Evolutionary conservation across 2,329 filamentous ascomycete genomes (phyloP), one percentile per base, ranked within the genome.

Genomic region (Beauveria rudraprayagi): DNA sequence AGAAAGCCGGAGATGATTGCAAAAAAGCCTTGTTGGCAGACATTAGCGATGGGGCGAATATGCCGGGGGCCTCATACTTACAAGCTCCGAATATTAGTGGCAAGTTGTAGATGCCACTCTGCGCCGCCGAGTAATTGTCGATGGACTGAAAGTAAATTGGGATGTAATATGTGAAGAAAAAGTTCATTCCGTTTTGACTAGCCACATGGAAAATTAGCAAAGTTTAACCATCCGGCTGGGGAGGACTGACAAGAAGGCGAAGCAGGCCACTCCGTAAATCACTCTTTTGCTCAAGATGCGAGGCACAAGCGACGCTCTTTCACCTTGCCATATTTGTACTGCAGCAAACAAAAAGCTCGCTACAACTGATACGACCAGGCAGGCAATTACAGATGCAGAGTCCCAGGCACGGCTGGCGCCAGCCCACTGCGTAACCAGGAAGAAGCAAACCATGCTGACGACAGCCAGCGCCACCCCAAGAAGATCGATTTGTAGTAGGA

Each of bases 351-450:
- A 60, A 16, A 67, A 60, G 11, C 72, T 10, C 10, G 68, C 64
- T 14, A 67, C 17, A 2, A 55, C 56, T 26, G 65, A 66, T 3
- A 71, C 72, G 44, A 76, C 67, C 10, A 77, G 64, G 9, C 70
- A 68, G 1, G 73, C 74, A 52, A 77, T 73, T n/a, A 76, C 69
- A 14, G 60, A 61, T 22, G 67, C 65, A 3, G 64, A 65, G 41
- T 66, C 68, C 76, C 76, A 79, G 2, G 71, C 14, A 44, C 77
- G 70, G 0, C 69, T 70, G 24, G 69, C 67, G 3, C 76, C 76
- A 30, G 73, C 76, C 70, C 71, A 77, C 64, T 78, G 75, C 1
- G 78, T 66, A 5, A 75, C 75, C 2, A 77, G 70, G 41, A 77
- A 66, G 59, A 73, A 69, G 70, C 70, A 64, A 67, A 78, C 61